Base-by-base conservation (phyloP, 78 protist species). In the Speleostelium caveatum region DNA sequence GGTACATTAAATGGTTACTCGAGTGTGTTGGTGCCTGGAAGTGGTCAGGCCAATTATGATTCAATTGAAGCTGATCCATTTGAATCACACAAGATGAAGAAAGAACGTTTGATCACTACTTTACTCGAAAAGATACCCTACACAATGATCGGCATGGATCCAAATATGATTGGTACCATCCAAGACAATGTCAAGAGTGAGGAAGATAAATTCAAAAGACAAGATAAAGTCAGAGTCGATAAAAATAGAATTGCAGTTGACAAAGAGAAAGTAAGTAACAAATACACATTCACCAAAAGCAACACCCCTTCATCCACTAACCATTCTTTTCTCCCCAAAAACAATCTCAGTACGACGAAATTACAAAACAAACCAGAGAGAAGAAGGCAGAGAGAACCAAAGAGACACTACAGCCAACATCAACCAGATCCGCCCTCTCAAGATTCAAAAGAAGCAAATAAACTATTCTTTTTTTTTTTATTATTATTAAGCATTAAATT, bases 11-110 rank as follows among this genome's bases (percentile, higher is more conserved):
- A 3, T 24, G 98, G 98, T 35, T 72, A 66, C 86, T n/a, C 49
- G 24, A n/a, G 72, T 10, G 53, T 58, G 5, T 45, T 93, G 14
- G 89, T 93, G 17, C 96, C 96, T 22, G 99, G 99, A 4, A 75
- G 97, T 14, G 99, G 99, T 10, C 98, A 96, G 86, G 92, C 99
- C 21, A 98, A 98, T 87, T 96, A 91, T 66, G 99, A 99, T 75
- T 28, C 97, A 19, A 77, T 74, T 78, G 99, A 92, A 78, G 98
- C 96, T 33, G 97, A 99, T 59, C 99, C 99, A n/a, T 98, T 35
- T 75, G 94, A 80, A 53, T 94, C 94, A 3, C 35, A 14, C 39
- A 92, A 95, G 65, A 94, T 95, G 91, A 74, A 96, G 65, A 86
- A 79, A 7, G 98, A 97, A 86, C 38, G 22, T 33, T 96, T 92